Base-by-base conservation (phyloP, 2,329 filamentous ascomycete species). In the Botrytis tulipae region DNA sequence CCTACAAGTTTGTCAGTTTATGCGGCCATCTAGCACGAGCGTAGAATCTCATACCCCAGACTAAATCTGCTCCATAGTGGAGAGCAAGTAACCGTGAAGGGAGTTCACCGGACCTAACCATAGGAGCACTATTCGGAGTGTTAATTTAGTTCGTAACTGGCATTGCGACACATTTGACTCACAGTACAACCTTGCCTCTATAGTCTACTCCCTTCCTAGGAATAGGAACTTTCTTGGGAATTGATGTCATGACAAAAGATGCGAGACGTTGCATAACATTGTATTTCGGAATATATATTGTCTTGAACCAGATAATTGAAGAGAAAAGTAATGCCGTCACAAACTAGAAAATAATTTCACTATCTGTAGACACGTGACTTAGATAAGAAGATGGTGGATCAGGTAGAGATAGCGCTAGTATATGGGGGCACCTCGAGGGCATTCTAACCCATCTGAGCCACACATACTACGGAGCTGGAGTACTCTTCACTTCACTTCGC, bases 41-140 rank as follows among this genome's bases (percentile, higher is more conserved):
- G 20, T 22, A 10, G 22, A 46, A 35, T 35, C 22, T 84, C 86
- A 78, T 82, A 93, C 92, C 95, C 95, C 96, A 99, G 77, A 99
- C 96, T 25, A 99, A 87, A 83, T 99, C 96, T 70, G 96, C 96
- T 77, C 96, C 96, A 82, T 99, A 98, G 80, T 97, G 93, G 75
- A 99, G 89, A 46, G 96, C 93, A 61, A 97, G 84, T 40, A 99
- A 87, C 74, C 96, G 91, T 57, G 93, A 96, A 4, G 96, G 95
- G 75, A 98, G 86, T 85, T 99, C 96, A 81, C 96, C 96, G n/a
- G 94, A 97, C 78, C 96, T 92, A 73, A 98, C 95, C 96, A 99
- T 99, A 59, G 96, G 96, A 75, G 96, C 96, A 76, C 71, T 72
- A 18, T 16, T 40, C 40, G 35, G 42, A 32, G 48, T n/a, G 25